Percentiles rank a stretch among this genome's conserved stretches.
phyloP scores from a whole-genome alignment of 805 yeast genomes.

The Cyberlindnera bimundalis region DNA sequence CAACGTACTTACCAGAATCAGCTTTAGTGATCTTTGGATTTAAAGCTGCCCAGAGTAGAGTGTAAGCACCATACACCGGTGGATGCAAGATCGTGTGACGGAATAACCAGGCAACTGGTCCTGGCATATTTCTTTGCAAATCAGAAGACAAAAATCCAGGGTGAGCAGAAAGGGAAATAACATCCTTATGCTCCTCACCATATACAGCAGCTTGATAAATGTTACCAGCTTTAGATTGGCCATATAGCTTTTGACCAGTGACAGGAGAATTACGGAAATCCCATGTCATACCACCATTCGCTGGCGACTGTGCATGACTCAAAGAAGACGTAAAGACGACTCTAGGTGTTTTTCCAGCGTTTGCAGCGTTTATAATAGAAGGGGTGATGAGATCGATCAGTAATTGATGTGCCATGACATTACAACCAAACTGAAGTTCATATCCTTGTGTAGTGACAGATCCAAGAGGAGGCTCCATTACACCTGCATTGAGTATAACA shows the following conservation, averaged over 20 bases:
- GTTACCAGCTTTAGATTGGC: slow-evolving; percentile 42
- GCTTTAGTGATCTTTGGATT: slow-evolving; percentile 34
- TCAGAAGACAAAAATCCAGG: slow-evolving; percentile 41
- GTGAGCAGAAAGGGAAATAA: slow-evolving; percentile 35
- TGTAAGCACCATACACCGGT: slow-evolving; percentile 37
- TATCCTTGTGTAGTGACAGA: too few species aligned
- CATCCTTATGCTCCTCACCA: slow-evolving; percentile 29
- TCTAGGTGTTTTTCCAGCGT: too few species aligned
- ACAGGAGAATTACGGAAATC: slow-evolving; percentile 27
- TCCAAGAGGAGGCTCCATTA: too few species aligned
- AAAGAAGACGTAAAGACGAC: too few species aligned
- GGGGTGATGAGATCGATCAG: too few species aligned
- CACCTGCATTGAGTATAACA: too few species aligned
- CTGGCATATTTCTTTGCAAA: slow-evolving; percentile 27
- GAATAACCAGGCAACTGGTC: slow-evolving; percentile 1
- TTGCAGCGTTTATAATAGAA: too few species aligned
- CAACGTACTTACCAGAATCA: slow-evolving; percentile 35
- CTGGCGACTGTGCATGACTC: too few species aligned
- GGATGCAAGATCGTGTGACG: neutral
- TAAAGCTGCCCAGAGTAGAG: slow-evolving; percentile 42
- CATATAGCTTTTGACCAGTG: slow-evolving; percentile 23
- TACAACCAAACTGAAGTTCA: too few species aligned
- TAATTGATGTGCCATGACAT: too few species aligned
- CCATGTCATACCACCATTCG: too few species aligned
- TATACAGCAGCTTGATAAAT: slow-evolving; percentile 36